Conservation (phyloP, 2,329 filamentous ascomycete species). For the Teratosphaeria viscida region DNA sequence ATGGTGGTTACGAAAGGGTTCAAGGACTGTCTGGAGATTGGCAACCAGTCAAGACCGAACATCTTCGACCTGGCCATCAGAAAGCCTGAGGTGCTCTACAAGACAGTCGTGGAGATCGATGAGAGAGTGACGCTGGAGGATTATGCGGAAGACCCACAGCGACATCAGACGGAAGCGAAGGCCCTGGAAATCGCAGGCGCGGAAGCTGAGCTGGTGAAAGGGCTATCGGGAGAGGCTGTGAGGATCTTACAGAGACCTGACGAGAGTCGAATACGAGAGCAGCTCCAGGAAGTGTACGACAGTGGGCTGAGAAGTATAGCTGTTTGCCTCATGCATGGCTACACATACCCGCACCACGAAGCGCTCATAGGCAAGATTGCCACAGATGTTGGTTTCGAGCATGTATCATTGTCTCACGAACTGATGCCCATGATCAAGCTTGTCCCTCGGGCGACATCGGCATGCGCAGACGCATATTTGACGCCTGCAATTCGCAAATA, state of each 20-base stretch:
- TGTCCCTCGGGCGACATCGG: conserved; percentile 63
- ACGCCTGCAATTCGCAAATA: conserved; percentile 72
- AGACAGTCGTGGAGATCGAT: conserved; percentile 76
- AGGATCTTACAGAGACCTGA: conserved; percentile 56
- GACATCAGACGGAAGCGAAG: conserved; percentile 47
- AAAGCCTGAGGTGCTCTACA: conserved; percentile 80
- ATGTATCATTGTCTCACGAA: conserved; percentile 71
- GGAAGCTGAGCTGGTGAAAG: conserved; percentile 53
- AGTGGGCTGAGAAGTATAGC: conserved; percentile 70
- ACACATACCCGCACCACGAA: conserved; percentile 83
- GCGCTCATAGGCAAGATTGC: conserved; percentile 66
- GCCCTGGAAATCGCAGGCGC: conserved; percentile 36
- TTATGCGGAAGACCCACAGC: conserved; percentile 75
- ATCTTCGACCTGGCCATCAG: conserved; percentile 85
- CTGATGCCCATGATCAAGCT: conserved; percentile 86
- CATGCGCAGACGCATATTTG: conserved; percentile 70
- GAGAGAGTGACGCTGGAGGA: conserved; percentile 87
- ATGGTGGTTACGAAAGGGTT: conserved; percentile 83
- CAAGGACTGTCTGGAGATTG: conserved; percentile 77
- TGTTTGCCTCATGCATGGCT: conserved; percentile 84
- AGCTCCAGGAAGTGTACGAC: conserved; percentile 58
- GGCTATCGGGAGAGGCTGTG: conserved; percentile 64
- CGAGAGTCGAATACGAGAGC: conserved; percentile 44
- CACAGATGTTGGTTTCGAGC: conserved; percentile 67
- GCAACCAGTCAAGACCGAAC: conserved; percentile 78